Percentiles rank a stretch among this genome's conserved stretches.
Evolutionary conservation across 371 early-diverging fungal genomes (phyloP).

Genomic region (Mortierella sp.): DNA sequence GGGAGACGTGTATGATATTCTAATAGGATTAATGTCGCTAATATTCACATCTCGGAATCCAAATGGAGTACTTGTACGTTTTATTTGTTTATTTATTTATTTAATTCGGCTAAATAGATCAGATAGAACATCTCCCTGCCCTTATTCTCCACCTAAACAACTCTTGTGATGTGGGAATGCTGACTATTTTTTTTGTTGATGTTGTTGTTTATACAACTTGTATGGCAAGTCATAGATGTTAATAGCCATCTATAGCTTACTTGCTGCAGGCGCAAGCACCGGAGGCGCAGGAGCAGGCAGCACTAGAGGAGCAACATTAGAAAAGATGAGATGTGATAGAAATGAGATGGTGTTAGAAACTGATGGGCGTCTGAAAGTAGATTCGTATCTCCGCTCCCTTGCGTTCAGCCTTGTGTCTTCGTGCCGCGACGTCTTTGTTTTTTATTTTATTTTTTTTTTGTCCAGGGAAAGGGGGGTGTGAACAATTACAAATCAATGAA

Average conservation of each 20-base stretch:
- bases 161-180: slow-evolving; percentile 23
- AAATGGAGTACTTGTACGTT: no score
- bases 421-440: neutral
- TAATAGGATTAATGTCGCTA: no score
- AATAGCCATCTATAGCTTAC: slow-evolving; percentile 9
- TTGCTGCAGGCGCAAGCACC: slow-evolving; percentile 31
- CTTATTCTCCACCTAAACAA: slow-evolving; percentile 5
- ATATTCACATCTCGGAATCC: no score
- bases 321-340: no score
- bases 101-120: no score
- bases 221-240: slow-evolving; percentile 6
- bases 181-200: neutral
- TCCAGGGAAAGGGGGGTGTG: neutral
- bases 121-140: no score
- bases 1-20: no score
- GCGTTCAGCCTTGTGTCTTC: neutral
- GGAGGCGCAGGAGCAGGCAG: slow-evolving; percentile 38
- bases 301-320: neutral
- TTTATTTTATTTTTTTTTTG: neutral
- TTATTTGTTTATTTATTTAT: no score
- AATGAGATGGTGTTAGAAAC: slow-evolving; percentile 9
- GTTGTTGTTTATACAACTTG: slow-evolving; percentile 2
- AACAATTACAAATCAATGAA: neutral
- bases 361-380: neutral
- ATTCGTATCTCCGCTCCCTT: slow-evolving; percentile 1